Evolutionary conservation across 2,329 filamentous ascomycete species (phyloP).

Genomic region (Pseudonectria foliicola): DNA sequence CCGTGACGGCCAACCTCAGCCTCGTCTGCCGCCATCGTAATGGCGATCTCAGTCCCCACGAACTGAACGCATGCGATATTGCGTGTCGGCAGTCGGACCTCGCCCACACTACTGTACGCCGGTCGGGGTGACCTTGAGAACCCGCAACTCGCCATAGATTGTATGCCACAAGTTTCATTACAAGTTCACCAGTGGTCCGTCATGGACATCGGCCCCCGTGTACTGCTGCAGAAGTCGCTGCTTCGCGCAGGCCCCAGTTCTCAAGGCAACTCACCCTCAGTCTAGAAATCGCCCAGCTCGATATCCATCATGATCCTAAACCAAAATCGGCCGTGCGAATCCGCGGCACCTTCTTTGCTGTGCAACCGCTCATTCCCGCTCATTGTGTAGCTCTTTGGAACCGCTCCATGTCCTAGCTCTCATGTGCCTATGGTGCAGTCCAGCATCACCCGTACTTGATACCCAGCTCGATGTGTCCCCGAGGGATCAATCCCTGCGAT

Average conservation of each 20-base stretch:
- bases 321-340: conserved; percentile 77
- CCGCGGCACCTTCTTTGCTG: conserved; percentile 77
- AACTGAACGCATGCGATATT: conserved; percentile 80
- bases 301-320: conserved; percentile 80
- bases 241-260: conserved; percentile 59
- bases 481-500: conserved; percentile 58
- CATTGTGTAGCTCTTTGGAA: conserved; percentile 38
- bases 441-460: conserved; percentile 79
- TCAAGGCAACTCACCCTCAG: conserved; percentile 44
- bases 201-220: conserved; percentile 59
- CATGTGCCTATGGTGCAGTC: conserved; percentile 53
- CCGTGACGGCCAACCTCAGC: conserved; percentile 45
- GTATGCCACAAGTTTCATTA: conserved; percentile 87
- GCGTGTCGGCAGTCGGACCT: conserved; percentile 68
- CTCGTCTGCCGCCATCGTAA: conserved; percentile 68
- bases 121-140: conserved; percentile 64
- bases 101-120: conserved; percentile 69
- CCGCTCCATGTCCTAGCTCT: conserved; percentile 44
- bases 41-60: conserved; percentile 65
- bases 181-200: conserved; percentile 78
- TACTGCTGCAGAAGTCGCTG: conserved; percentile 68
- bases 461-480: conserved; percentile 64
- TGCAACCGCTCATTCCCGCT: conserved; percentile 52
- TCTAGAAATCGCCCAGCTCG: conserved; percentile 47
- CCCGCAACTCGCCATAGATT: conserved; percentile 69